Evolutionary conservation across 1,139 yeast species (phyloP).

Genomic region (Yamadazyma songkhlaensis): DNA sequence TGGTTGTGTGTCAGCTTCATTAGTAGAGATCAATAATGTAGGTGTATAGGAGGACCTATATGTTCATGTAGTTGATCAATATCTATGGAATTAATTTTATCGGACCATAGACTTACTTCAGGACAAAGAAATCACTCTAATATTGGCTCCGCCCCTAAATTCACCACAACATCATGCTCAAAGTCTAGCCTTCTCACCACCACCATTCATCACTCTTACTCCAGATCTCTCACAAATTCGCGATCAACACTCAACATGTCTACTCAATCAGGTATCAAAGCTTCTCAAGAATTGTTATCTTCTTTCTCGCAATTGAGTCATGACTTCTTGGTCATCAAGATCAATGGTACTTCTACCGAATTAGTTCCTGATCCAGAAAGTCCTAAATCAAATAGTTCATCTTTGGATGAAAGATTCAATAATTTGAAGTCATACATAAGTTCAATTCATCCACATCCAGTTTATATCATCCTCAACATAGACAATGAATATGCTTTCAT

Average conservation of each 20-base stretch:
- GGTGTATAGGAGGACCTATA: no score
- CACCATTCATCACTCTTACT: no score
- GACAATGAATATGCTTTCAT: conserved; percentile 51
- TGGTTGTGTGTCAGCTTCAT: no score
- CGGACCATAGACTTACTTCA: no score
- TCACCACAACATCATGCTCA: no score
- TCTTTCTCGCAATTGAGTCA: conserved; percentile 23
- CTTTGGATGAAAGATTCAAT: conserved; percentile 33
- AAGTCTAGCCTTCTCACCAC: no score
- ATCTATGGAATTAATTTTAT: no score
- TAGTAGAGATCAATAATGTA: no score
- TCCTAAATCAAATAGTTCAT: conserved; percentile 20
- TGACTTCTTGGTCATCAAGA: conserved; percentile 35
- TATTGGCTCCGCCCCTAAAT: no score
- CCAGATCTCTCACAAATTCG: neutral
- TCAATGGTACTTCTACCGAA: conserved; percentile 45
- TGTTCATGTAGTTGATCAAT: no score
- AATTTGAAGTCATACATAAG: conserved; percentile 31
- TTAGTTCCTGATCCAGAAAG: conserved; percentile 40
- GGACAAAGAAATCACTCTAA: no score
- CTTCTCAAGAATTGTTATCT: conserved; percentile 42
- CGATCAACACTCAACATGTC: conserved; percentile 40
- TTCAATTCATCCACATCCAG: conserved; percentile 48
- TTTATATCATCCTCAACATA: conserved; percentile 50
- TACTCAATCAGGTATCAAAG: conserved; percentile 66